Conservation (phyloP, 768 basidiomycete genomes). For the Tulasnella sp. region DNA sequence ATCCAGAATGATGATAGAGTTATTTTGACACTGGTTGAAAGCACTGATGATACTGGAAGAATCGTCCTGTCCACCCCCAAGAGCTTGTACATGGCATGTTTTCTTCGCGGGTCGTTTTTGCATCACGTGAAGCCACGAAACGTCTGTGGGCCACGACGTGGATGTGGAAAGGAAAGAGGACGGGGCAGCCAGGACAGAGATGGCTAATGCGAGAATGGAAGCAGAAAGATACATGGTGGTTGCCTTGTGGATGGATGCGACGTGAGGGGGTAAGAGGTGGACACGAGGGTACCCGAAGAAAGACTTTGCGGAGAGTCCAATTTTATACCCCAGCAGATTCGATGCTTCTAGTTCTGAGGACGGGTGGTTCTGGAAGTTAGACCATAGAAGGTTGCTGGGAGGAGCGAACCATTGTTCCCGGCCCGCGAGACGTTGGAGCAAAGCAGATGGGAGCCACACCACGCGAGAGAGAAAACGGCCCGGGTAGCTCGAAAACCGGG, state of each 20-base stretch:
- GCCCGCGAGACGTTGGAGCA: not conserved
- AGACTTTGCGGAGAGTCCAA: not conserved
- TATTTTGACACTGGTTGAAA: constrained; percentile 1
- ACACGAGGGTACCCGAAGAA: not conserved
- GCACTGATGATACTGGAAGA: not conserved
- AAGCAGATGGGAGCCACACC: not conserved
- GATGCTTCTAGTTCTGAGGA: not conserved
- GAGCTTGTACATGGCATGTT: constrained; percentile 19
- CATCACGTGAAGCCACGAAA: not conserved
- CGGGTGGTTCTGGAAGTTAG: not conserved
- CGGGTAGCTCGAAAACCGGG: not conserved
- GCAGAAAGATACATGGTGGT: not conserved
- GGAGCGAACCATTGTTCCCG: not conserved
- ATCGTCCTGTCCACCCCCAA: constrained; percentile 19
- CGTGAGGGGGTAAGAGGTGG: not conserved
- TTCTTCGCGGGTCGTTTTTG: constrained; percentile 10
- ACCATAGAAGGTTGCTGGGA: not conserved
- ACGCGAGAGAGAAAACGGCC: not conserved
- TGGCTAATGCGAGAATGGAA: not conserved
- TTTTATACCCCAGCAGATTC: not conserved
- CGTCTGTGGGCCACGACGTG: constrained; percentile 2
- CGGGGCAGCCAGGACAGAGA: not conserved
- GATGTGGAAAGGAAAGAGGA: not conserved
- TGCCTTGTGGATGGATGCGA: not conserved
- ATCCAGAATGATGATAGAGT: constrained; percentile 12